Evolutionary conservation across 306 rosid species (phyloP).

Genomic region (Sophora flavescens): DNA sequence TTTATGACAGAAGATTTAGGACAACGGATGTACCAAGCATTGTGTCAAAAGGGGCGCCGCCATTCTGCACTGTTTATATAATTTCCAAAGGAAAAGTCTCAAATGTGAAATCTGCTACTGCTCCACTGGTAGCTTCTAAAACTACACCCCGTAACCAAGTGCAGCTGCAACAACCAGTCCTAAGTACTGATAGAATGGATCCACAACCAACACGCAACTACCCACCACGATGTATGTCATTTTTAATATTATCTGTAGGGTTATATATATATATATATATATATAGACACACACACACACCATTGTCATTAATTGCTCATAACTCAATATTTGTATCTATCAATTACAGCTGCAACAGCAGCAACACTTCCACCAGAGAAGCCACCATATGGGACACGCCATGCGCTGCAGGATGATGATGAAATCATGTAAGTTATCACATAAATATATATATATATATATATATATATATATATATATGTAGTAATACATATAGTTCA

Average conservation of each 20-base stretch:
- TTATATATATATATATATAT: no score
- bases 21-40: conserved; percentile 60
- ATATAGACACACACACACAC: no score
- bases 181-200: conserved; percentile 33
- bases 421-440: conserved; percentile 64
- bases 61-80: conserved; percentile 73
- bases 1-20: conserved; percentile 71
- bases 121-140: conserved; percentile 45
- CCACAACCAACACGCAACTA: conserved; percentile 5
- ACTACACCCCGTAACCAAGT: neutral
- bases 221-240: conserved; percentile 50
- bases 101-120: conserved; percentile 57
- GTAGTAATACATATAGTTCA: no score
- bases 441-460: no score
- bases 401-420: conserved; percentile 37
- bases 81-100: conserved; percentile 75
- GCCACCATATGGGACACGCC: conserved; percentile 23
- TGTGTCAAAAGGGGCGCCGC: conserved; percentile 69
- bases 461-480: no score
- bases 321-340: neutral
- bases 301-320: conserved; percentile 20
- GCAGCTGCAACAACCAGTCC: conserved; percentile 33
- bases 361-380: conserved; percentile 37
- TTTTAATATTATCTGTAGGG: neutral
- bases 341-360: conserved; percentile 38